Evolutionary conservation across 805 yeast species (phyloP).

Genomic region (Komagataella ulmi): DNA sequence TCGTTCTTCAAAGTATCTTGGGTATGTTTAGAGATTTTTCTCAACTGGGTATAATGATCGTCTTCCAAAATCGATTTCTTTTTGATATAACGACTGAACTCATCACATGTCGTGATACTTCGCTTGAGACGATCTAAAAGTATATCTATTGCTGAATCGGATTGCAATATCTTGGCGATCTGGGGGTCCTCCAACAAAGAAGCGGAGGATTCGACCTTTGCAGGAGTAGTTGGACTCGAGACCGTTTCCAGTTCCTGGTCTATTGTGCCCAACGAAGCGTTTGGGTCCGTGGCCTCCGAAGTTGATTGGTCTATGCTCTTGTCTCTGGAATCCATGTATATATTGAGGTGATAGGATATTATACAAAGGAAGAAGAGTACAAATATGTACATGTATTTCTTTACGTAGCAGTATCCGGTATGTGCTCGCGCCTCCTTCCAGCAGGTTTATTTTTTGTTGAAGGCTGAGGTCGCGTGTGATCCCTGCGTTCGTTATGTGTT

Average conservation of each 20-base stretch:
- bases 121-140: slow-evolving; percentile 65
- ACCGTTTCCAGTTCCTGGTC: background rate
- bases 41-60: slow-evolving; percentile 62
- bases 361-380: background rate
- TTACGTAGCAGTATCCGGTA: background rate
- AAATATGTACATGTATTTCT: background rate
- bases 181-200: slow-evolving; percentile 34
- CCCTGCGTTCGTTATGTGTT: no score
- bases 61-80: slow-evolving; percentile 70
- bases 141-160: slow-evolving; percentile 70
- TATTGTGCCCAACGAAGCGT: background rate
- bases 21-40: slow-evolving; percentile 44
- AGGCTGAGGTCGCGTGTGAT: background rate
- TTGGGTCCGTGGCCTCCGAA: background rate
- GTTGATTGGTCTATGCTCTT: background rate
- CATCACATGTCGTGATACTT: slow-evolving; percentile 72
- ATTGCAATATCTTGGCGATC: slow-evolving; percentile 36
- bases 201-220: slow-evolving; percentile 10
- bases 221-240: background rate
- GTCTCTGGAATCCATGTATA: background rate
- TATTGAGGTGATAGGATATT: background rate
- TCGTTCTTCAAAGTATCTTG: slow-evolving; percentile 33
- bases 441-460: background rate
- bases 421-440: background rate
- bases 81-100: slow-evolving; percentile 65